Percentiles rank a stretch among this genome's conserved stretches.
These are phyloP conservation scores for Pterothamnion heteromorphum DNA, from an alignment of 31 red algal species.

Conservation along the genomic window DNA sequence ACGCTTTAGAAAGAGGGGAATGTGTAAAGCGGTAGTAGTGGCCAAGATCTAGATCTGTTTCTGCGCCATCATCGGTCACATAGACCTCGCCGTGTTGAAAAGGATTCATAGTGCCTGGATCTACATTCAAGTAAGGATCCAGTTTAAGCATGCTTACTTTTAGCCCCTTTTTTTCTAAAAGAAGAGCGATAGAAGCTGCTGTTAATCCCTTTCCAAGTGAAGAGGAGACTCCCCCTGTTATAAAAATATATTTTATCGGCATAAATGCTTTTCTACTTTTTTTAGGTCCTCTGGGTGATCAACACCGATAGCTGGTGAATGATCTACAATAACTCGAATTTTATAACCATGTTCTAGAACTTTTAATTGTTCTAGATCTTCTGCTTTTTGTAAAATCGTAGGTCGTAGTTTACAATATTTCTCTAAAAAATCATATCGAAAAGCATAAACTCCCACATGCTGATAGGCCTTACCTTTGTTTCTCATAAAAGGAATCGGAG, in stretches of 20 bases:
- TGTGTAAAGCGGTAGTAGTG: constrained; percentile 97
- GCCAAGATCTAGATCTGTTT: constrained; percentile 96
- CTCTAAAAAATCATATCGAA: constrained; percentile 43
- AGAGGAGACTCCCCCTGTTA: constrained; percentile 92
- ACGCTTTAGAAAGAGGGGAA: constrained; percentile 66
- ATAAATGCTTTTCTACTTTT: too few relatives aligned
- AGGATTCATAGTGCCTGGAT: constrained; percentile 98
- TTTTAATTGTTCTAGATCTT: constrained; percentile 61
- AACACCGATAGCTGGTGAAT: not conserved
- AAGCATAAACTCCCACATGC: constrained; percentile 52
- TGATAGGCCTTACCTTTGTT: constrained; percentile 57
- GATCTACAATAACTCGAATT: constrained; percentile 53
- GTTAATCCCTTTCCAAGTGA: constrained; percentile 98
- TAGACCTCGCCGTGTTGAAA: constrained; percentile 99
- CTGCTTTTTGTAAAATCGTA: constrained; percentile 55
- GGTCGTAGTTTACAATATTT: constrained; percentile 53
- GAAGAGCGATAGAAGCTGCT: constrained; percentile 85
- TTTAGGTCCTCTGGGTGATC: too few relatives aligned
- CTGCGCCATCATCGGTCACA: constrained; percentile 91
- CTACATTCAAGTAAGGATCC: constrained; percentile 97
- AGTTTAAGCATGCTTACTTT: constrained; percentile 95
- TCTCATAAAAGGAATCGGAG: constrained; percentile 44
- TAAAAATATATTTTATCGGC: constrained; percentile 74
- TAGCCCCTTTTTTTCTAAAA: constrained; percentile 90
- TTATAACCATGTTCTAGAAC: constrained; percentile 57